Percentiles rank a stretch among this genome's conserved stretches.
These are phyloP conservation scores for Fonsecaea monophora DNA, from an alignment of 2,329 filamentous ascomycete genomes.

Conservation along the genomic window DNA sequence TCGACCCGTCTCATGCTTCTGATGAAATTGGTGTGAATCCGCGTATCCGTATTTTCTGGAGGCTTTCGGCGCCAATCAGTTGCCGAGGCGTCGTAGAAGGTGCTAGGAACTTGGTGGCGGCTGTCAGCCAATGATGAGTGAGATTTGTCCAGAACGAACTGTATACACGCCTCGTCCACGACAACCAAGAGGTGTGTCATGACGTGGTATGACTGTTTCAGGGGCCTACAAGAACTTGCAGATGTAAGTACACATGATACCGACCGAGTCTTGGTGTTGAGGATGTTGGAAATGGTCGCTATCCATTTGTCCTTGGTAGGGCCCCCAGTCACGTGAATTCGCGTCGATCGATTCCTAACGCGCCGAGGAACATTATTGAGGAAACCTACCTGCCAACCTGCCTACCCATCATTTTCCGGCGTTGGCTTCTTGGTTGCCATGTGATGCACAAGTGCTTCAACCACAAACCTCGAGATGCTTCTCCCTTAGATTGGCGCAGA, in stretches of 20 bases:
- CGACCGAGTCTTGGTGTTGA: neutral
- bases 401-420: no score
- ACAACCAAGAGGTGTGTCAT: neutral
- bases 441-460: constrained; percentile 7
- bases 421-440: neutral
- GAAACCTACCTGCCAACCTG: no score
- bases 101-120: neutral
- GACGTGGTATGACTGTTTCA: constrained; percentile 4
- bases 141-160: neutral
- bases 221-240: neutral
- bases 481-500: constrained; percentile 1
- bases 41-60: neutral
- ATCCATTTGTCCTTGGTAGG: no score
- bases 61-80: neutral
- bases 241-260: no score
- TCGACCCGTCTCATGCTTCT: constrained; percentile 1
- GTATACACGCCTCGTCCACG: constrained; percentile 2
- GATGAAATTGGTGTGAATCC: neutral
- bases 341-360: no score
- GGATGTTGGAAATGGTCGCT: neutral
- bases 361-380: no score
- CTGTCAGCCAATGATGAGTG: constrained; percentile 1
- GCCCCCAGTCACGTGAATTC: no score
- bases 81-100: constrained; percentile 5
- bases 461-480: constrained; percentile 14